Evolutionary conservation across 805 yeast species (phyloP).

Genomic region (Blastobotrys attinorum): DNA sequence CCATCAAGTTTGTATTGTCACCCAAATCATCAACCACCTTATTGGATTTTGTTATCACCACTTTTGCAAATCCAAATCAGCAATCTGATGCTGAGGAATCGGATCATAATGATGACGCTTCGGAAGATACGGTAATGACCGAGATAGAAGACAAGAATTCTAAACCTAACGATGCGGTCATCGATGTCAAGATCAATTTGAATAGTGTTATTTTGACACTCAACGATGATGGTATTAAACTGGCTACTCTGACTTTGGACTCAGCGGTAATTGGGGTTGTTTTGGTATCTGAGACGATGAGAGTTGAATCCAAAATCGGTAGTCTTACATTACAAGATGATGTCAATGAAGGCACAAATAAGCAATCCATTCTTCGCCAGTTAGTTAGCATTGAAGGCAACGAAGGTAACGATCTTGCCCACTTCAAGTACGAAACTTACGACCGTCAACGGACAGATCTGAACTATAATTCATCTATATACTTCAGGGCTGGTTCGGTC

Average conservation of each 20-base stretch:
- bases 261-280: conserved; percentile 62
- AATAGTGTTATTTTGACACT: conserved; percentile 67
- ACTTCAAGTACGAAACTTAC: conserved; percentile 75
- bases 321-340: conserved; percentile 75
- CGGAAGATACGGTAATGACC: neutral
- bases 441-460: conserved; percentile 45
- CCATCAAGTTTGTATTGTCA: conserved; percentile 65
- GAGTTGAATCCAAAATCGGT: conserved; percentile 64
- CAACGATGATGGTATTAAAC: conserved; percentile 73
- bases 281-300: conserved; percentile 70
- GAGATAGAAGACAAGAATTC: neutral
- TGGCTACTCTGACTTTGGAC: conserved; percentile 72
- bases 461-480: conserved; percentile 45
- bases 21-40: conserved; percentile 73
- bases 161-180: conserved; percentile 18
- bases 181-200: conserved; percentile 58
- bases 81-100: conserved; percentile 4
- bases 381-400: conserved; percentile 75
- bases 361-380: conserved; percentile 52
- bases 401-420: conserved; percentile 75
- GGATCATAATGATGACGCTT: conserved; percentile 1
- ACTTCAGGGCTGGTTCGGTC: conserved; percentile 67
- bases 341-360: conserved; percentile 46
- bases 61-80: conserved; percentile 72
- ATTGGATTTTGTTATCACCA: conserved; percentile 71